Conservation (phyloP, 2,329 filamentous ascomycete species). For the Pseudofabraea citricarpa region DNA sequence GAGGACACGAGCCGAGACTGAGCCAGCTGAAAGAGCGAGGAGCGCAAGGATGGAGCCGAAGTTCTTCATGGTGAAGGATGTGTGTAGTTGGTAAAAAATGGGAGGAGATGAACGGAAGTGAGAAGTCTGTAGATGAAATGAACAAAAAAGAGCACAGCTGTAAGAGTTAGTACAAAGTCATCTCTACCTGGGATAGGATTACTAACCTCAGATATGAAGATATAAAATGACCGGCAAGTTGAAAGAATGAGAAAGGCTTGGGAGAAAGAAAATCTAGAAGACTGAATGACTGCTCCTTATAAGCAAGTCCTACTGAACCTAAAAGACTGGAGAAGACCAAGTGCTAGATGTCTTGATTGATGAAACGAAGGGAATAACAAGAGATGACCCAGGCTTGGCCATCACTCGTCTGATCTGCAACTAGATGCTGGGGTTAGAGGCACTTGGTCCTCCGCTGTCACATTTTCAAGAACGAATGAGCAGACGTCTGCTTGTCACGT, state of each 20-base stretch:
- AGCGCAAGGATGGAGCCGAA: conserved; percentile 32
- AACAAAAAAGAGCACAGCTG: conserved; percentile 25
- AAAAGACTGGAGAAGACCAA: conserved; percentile 6
- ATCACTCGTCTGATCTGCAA: conserved; percentile 23
- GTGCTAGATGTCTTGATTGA: conserved; percentile 4
- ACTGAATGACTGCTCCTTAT: conserved; percentile 13
- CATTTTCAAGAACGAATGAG: conserved; percentile 8
- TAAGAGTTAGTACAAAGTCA: conserved; percentile 12
- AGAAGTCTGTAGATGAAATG: conserved; percentile 13
- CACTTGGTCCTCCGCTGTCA: conserved; percentile 9
- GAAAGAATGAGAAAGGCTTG: conserved; percentile 11
- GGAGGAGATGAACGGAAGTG: conserved; percentile 18
- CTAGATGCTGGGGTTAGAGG: conserved; percentile 12
- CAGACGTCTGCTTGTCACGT: conserved; percentile 6
- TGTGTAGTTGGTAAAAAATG: conserved; percentile 8
- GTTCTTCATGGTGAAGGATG: conserved; percentile 35
- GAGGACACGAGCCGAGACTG: conserved; percentile 27
- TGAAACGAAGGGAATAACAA: conserved; percentile 14
- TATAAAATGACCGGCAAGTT: conserved; percentile 20
- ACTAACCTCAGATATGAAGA: conserved; percentile 20
- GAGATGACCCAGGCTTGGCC: conserved; percentile 10
- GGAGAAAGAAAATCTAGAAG: conserved; percentile 7
- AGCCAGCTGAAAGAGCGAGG: conserved; percentile 30
- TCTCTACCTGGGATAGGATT: not conserved
- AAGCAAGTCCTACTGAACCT: conserved; percentile 6